phyloP scores from a whole-genome alignment of 164 flowering plant genomes.

The Chimonanthus salicifolius region DNA sequence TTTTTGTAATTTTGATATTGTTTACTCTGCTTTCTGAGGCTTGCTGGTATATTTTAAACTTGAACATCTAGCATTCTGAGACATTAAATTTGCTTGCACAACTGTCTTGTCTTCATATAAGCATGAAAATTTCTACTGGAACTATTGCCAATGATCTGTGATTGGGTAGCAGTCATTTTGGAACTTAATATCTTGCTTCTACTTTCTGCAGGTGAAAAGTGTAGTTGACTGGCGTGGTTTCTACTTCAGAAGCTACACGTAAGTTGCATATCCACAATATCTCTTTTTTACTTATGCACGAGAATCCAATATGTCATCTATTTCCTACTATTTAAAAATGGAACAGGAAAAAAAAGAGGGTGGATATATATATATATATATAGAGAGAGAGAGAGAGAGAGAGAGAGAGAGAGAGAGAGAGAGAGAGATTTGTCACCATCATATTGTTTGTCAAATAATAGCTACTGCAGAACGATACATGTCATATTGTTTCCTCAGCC shows the following conservation, averaged over 20 bases:
- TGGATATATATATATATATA: no score
- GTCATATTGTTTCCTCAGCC: neutral
- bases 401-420: no score
- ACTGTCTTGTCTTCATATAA: neutral
- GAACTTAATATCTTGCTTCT: constrained; percentile 6
- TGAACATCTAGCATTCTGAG: no score
- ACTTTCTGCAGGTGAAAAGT: constrained; percentile 58
- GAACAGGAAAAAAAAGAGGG: no score
- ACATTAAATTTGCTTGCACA: no score
- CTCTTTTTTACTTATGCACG: neutral
- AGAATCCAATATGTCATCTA: no score
- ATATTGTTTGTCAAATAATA: no score
- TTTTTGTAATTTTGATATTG: neutral
- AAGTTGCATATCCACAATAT: constrained; percentile 19
- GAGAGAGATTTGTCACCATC: no score
- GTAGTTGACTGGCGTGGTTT: constrained; percentile 90
- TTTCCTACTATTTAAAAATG: no score
- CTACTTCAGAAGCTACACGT: constrained; percentile 73
- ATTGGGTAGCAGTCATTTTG: neutral
- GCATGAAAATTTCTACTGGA: neutral
- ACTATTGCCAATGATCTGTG: neutral
- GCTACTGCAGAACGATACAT: no score
- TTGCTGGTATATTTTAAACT: neutral
- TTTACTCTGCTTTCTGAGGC: neutral
- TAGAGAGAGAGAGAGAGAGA: no score